Conservation (phyloP, 345 rosid species). For the Populus deltoides region DNA sequence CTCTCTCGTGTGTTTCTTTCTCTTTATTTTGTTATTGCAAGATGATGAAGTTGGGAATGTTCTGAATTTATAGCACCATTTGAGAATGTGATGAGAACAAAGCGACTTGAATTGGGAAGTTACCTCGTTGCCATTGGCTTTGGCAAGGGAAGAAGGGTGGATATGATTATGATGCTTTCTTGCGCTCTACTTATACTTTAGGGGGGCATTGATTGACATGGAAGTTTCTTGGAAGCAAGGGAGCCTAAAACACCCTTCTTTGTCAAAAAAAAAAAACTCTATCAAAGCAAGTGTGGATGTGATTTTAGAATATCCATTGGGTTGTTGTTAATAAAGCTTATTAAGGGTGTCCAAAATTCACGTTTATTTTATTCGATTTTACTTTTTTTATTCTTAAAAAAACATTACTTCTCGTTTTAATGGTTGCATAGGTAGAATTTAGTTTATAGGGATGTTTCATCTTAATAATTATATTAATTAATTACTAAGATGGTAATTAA, state of each 20-base stretch:
- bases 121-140: conserved; percentile 34
- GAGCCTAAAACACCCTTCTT: conserved; percentile 9
- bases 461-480: too few relatives aligned
- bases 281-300: too few relatives aligned
- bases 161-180: conserved; percentile 36
- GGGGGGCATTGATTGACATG: conserved; percentile 6
- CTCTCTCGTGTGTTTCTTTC: not conserved
- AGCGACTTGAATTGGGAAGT: conserved; percentile 11
- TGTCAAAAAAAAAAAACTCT: not conserved
- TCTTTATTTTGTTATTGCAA: not conserved
- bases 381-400: too few relatives aligned
- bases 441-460: too few relatives aligned
- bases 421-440: too few relatives aligned
- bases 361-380: too few relatives aligned
- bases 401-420: too few relatives aligned
- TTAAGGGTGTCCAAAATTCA: too few relatives aligned
- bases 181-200: conserved; percentile 30
- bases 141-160: not conserved
- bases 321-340: too few relatives aligned
- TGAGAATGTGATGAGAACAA: not conserved
- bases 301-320: too few relatives aligned
- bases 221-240: conserved; percentile 16
- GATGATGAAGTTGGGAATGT: not conserved
- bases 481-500: too few relatives aligned
- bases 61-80: conserved; percentile 24